These are phyloP conservation scores for Penicillium vulpinum DNA, from an alignment of 2,329 filamentous ascomycete genomes.

Conservation along the genomic window DNA sequence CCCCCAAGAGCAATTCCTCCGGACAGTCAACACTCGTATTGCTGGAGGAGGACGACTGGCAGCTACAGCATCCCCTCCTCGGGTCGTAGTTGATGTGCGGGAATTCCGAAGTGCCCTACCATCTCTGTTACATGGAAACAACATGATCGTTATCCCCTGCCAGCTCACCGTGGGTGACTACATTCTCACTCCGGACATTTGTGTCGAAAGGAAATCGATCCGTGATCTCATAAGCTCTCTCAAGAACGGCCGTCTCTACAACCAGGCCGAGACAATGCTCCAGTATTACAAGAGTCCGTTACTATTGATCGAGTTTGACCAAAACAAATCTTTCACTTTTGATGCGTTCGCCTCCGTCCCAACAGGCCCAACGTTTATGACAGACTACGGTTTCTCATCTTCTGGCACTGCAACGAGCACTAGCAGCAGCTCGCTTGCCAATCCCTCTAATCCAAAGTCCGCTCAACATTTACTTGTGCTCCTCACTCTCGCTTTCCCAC, in stretches of 20 bases:
- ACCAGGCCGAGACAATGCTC: conserved; percentile 91
- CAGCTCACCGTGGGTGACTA: conserved; percentile 98
- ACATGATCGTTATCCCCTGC: conserved; percentile 86
- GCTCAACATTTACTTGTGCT: conserved; percentile 90
- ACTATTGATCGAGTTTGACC: conserved; percentile 95
- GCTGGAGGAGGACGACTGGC: conserved; percentile 83
- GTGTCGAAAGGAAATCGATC: conserved; percentile 91
- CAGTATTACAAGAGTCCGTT: conserved; percentile 86
- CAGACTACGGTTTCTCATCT: conserved; percentile 55
- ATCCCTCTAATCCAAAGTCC: conserved; percentile 66
- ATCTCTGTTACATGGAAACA: conserved; percentile 84
- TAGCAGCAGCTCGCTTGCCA: conserved; percentile 63
- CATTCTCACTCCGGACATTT: conserved; percentile 85
- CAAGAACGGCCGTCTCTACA: conserved; percentile 86
- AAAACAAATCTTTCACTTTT: conserved; percentile 94
- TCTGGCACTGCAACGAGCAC: conserved; percentile 48
- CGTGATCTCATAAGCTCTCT: conserved; percentile 89
- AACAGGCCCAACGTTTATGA: conserved; percentile 44
- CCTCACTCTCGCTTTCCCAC: conserved; percentile 86
- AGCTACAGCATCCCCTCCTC: conserved; percentile 82
- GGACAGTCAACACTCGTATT: conserved; percentile 94
- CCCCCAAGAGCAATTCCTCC: conserved; percentile 85
- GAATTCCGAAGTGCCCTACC: conserved; percentile 93
- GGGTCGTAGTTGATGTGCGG: conserved; percentile 91
- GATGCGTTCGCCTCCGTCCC: conserved; percentile 59